Evolutionary conservation across 2,329 filamentous ascomycete species (phyloP).

Genomic region (Madurella mycetomatis): DNA sequence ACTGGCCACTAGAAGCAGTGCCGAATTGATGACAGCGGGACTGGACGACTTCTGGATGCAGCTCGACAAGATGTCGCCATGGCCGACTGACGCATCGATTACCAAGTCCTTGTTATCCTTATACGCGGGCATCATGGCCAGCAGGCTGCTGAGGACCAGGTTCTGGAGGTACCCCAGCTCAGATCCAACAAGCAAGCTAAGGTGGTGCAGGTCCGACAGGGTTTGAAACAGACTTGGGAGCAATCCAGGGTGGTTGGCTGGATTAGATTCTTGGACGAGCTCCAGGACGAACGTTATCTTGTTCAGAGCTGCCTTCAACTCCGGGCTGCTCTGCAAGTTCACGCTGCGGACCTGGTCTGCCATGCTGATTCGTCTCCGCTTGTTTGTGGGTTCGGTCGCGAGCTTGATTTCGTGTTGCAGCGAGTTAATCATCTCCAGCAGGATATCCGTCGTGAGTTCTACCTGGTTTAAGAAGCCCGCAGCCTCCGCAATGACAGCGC

Average conservation of each 20-base stretch:
- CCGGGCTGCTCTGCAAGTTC: constrained; percentile 57
- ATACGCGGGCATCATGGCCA: constrained; percentile 77
- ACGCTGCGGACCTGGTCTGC: constrained; percentile 60
- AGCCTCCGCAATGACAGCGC: constrained; percentile 53
- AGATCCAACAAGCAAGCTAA: constrained; percentile 74
- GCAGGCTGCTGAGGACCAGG: constrained; percentile 73
- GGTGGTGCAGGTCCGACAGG: constrained; percentile 81
- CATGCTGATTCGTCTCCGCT: constrained; percentile 74
- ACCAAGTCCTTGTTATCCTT: constrained; percentile 57
- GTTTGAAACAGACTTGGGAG: constrained; percentile 76
- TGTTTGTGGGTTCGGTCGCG: constrained; percentile 68
- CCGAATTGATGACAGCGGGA: constrained; percentile 89
- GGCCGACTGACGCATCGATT: constrained; percentile 73
- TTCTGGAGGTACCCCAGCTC: constrained; percentile 89
- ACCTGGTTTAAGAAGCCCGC: constrained; percentile 69
- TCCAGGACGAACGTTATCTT: constrained; percentile 85
- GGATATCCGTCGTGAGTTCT: constrained; percentile 66
- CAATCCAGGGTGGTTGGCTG: constrained; percentile 70
- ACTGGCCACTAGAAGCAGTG: constrained; percentile 80
- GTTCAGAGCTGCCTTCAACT: constrained; percentile 63
- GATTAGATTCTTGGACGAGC: constrained; percentile 75
- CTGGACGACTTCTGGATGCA: constrained; percentile 89
- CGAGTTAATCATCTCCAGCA: constrained; percentile 67
- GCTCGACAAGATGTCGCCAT: constrained; percentile 87
- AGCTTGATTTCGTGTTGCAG: constrained; percentile 71